A percentile compares a stretch with the other conserved stretches of the same genome.
Evolutionary conservation across 148 eudicot genomes (phyloP).

Genomic region (Fagopyrum esculentum): DNA sequence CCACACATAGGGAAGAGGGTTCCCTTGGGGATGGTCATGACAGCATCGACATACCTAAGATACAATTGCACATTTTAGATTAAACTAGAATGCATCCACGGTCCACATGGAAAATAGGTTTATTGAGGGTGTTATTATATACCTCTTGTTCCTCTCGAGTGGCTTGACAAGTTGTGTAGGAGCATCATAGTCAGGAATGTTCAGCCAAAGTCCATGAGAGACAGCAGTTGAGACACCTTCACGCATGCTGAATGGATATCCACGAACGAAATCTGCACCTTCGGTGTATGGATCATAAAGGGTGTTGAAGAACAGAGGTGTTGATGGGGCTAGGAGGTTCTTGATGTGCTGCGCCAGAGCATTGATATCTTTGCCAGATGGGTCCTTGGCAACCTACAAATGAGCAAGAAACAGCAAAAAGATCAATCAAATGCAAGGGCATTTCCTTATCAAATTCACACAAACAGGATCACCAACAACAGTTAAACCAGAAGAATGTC

Average conservation of each 20-base stretch:
- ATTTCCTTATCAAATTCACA: not conserved
- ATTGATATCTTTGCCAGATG: conserved; percentile 65
- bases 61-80: not conserved
- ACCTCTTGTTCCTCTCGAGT: conserved; percentile 80
- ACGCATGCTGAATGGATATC: conserved; percentile 81
- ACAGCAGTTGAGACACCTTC: conserved; percentile 82
- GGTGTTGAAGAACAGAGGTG: conserved; percentile 84
- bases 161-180: conserved; percentile 95
- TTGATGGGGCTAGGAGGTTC: conserved; percentile 64
- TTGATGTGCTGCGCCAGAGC: conserved; percentile 74
- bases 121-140: not conserved
- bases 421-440: not conserved
- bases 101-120: not conserved
- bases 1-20: conserved; percentile 88
- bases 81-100: not conserved
- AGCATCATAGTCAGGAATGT: conserved; percentile 83
- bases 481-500: not conserved
- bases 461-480: not conserved
- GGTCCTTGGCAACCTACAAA: conserved; percentile 71
- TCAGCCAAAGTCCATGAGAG: conserved; percentile 81
- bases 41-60: conserved; percentile 69
- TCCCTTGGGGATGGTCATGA: conserved; percentile 77
- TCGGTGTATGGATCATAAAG: conserved; percentile 72
- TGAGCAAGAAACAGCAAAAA: not conserved
- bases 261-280: conserved; percentile 83